Percentiles rank a stretch among this genome's conserved stretches.
phyloP scores from a whole-genome alignment of 345 rosid genomes.

The Eucalyptus rudis region DNA sequence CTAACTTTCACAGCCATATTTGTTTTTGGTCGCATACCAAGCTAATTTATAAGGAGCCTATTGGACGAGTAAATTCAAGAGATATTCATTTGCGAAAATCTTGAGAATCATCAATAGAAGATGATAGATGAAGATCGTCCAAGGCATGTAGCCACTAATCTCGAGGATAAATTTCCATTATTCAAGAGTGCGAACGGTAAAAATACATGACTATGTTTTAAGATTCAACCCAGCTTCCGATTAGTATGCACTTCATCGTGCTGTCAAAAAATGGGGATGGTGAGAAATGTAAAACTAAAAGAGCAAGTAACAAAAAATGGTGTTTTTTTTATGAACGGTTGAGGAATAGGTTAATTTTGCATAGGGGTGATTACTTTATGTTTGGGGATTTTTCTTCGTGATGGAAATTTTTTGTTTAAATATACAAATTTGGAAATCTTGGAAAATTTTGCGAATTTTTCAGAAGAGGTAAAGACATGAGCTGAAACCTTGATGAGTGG shows the following conservation, averaged over 20 bases:
- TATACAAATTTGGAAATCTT: background rate
- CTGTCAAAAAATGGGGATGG: fast-evolving
- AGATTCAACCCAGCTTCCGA: fast-evolving
- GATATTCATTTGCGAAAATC: background rate
- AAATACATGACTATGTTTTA: background rate
- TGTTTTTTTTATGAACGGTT: fast-evolving
- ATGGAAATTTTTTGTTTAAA: background rate
- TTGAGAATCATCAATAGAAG: background rate
- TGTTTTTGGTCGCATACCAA: background rate
- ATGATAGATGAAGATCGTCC: background rate
- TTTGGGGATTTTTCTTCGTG: background rate
- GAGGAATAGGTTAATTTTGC: background rate
- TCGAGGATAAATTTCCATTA: background rate
- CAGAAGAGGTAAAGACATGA: fast-evolving
- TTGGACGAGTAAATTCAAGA: background rate
- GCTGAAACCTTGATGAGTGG: no score
- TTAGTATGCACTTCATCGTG: background rate
- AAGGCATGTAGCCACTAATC: fast-evolving
- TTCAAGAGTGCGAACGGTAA: fast-evolving
- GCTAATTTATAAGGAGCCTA: background rate
- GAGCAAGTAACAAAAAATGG: fast-evolving
- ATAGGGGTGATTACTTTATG: background rate
- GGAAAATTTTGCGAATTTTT: background rate
- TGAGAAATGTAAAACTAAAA: background rate
- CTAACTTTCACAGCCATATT: background rate